Percentiles rank a stretch among this genome's conserved stretches.
These are phyloP conservation scores for Pichia pseudocactophila DNA, from an alignment of 805 yeast species.

Conservation along the genomic window DNA sequence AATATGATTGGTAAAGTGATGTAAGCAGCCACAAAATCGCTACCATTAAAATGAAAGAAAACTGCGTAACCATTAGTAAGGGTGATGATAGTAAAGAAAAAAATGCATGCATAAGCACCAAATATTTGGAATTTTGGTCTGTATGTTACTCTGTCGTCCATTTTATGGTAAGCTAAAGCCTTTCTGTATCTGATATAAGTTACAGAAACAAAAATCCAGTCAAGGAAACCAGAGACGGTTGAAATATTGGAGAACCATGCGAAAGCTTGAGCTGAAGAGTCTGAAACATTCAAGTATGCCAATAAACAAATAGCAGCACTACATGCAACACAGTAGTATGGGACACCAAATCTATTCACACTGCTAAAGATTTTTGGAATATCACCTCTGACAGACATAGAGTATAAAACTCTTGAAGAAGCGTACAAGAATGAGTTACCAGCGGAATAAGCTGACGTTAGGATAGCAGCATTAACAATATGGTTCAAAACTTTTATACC, in stretches of 20 bases:
- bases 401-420: slow-evolving; percentile 66
- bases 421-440: slow-evolving; percentile 71
- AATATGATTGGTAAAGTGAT: slow-evolving; percentile 53
- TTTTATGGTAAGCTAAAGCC: slow-evolving; percentile 45
- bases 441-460: slow-evolving; percentile 45
- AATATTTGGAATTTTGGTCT: slow-evolving; percentile 48
- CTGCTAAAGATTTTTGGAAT: slow-evolving; percentile 60
- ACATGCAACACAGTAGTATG: slow-evolving; percentile 45
- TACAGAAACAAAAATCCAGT: slow-evolving; percentile 48
- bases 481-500: slow-evolving; percentile 62
- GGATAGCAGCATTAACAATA: slow-evolving; percentile 67
- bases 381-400: slow-evolving; percentile 64
- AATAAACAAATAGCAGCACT: slow-evolving; percentile 41
- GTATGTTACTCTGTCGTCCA: slow-evolving; percentile 50
- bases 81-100: slow-evolving; percentile 42
- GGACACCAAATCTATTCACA: slow-evolving; percentile 63
- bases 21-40: slow-evolving; percentile 65
- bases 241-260: slow-evolving; percentile 60
- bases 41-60: slow-evolving; percentile 45
- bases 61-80: slow-evolving; percentile 69
- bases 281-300: slow-evolving; percentile 59
- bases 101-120: slow-evolving; percentile 43
- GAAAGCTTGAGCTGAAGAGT: slow-evolving; percentile 51
- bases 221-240: slow-evolving; percentile 58
- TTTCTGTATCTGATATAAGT: slow-evolving; percentile 58